Conservation (phyloP, 2,329 filamentous ascomycete genomes). For the Colletotrichum coccodes region DNA sequence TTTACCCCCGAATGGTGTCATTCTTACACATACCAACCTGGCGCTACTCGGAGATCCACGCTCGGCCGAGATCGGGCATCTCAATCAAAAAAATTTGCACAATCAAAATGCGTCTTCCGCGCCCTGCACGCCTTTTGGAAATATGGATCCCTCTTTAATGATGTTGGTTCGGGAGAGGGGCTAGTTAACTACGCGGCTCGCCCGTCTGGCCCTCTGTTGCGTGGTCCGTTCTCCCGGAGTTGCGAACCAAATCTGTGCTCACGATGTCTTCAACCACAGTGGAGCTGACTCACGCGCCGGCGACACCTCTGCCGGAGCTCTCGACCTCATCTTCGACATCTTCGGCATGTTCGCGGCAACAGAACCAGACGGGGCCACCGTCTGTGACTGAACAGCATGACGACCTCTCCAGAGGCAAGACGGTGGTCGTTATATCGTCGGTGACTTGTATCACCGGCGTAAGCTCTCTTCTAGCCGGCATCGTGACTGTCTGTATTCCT, state of each 20-base stretch:
- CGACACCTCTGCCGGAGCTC: background rate
- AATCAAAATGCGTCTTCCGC: background rate
- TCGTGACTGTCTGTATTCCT: conserved; percentile 23
- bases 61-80: conserved; percentile 24
- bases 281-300: background rate
- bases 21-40: conserved; percentile 11
- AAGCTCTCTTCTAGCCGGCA: conserved; percentile 16
- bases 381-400: background rate
- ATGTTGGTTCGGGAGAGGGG: background rate
- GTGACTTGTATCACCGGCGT: conserved; percentile 24
- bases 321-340: conserved; percentile 1
- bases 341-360: background rate
- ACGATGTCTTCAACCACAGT: conserved; percentile 8
- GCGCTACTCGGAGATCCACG: conserved; percentile 8
- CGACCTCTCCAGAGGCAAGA: conserved; percentile 16
- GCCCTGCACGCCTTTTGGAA: background rate
- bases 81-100: conserved; percentile 7
- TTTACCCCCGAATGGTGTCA: background rate
- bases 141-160: background rate
- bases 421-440: conserved; percentile 21
- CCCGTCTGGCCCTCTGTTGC: background rate
- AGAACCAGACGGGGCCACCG: background rate
- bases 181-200: background rate
- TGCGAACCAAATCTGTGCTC: background rate
- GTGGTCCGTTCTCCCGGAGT: accelerated